phyloP scores from a whole-genome alignment of 148 eudicot species.

The Rhododendron henanense region DNA sequence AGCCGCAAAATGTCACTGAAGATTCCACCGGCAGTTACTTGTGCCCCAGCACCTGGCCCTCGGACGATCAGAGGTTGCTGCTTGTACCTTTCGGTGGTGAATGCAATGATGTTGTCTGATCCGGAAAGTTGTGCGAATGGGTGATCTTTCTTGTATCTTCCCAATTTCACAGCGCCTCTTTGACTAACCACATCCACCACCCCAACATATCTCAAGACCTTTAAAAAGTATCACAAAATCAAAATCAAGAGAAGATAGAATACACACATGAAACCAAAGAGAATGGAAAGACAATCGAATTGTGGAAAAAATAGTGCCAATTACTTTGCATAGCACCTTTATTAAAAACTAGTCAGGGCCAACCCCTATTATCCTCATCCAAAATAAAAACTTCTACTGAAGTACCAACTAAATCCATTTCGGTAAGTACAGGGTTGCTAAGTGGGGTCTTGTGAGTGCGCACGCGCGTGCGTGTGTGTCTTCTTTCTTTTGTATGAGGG shows the following conservation, averaged over 20 bases:
- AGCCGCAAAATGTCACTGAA: conserved; percentile 88
- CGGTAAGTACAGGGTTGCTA: background rate
- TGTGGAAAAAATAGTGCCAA: background rate
- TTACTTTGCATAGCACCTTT: background rate
- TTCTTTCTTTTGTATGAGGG: background rate
- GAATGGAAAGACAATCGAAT: background rate
- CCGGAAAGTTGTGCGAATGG: conserved; percentile 97
- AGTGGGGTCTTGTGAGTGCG: too few relatives aligned
- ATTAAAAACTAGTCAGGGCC: background rate
- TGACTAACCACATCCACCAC: conserved; percentile 76
- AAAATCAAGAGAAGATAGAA: background rate
- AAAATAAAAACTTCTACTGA: background rate
- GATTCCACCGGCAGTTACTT: conserved; percentile 96
- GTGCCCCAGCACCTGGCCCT: conserved; percentile 98
- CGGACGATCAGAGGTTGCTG: conserved; percentile 90
- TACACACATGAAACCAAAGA: background rate
- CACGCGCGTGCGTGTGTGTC: background rate
- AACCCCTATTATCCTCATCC: background rate
- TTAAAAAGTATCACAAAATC: conserved; percentile 8
- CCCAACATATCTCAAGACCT: conserved; percentile 95
- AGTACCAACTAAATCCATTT: background rate
- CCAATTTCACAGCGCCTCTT: conserved; percentile 68
- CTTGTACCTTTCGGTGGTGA: conserved; percentile 77
- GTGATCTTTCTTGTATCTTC: conserved; percentile 85
- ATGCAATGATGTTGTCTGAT: conserved; percentile 88